Base-by-base conservation (phyloP, 148 eudicot genomes). In the Diospyros kaki region DNA sequence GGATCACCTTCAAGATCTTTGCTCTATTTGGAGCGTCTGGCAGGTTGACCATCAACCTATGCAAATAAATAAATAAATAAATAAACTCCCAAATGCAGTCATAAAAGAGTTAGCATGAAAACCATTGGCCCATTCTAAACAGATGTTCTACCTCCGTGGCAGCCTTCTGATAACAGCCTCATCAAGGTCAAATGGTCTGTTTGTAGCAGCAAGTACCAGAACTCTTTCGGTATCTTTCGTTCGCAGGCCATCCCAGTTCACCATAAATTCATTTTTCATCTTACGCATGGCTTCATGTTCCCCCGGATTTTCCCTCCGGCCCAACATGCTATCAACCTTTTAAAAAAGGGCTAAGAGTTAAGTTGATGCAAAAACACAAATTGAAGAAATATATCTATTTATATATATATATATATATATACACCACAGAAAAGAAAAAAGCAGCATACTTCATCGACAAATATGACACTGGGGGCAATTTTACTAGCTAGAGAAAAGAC, bases 11-110 rank as follows among this genome's bases (percentile, higher is more conserved):
- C 50, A 94, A 79, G 72, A 94, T 94, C 86, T 94, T 94, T 55
- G 87, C 94, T 87, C 98, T 86, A 80, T 94, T 94, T 66, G 89
- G 85, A 75, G 97, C 90, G 89, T 94, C 98, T 41, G 98, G 98
- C 76, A 94, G 81, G 81, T 90, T 88, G 59, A 94, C 98, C 98
- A 94, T 94, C 84, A 94, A 84, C 78, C 98, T 94, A 84, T 44
- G 70, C 55, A 46, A 68, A 63, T 60, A 80, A 46, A 51, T 41
- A 46, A 18, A 48, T 48, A 48, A 0, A 4, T 48, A 48, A 48
- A 48, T 4, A 60, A 60, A 4, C 41, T 17, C 54, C 46, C 41
- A 59, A 56, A 44, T 6, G 14, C 6, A n/a, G 53, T n/a, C 64
- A 69, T 38, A 59, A 59, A 58, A 42, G 18, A 58, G 8, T 56